phyloP scores from a whole-genome alignment of 768 basidiomycete genomes.

The Suillus bovinus region DNA sequence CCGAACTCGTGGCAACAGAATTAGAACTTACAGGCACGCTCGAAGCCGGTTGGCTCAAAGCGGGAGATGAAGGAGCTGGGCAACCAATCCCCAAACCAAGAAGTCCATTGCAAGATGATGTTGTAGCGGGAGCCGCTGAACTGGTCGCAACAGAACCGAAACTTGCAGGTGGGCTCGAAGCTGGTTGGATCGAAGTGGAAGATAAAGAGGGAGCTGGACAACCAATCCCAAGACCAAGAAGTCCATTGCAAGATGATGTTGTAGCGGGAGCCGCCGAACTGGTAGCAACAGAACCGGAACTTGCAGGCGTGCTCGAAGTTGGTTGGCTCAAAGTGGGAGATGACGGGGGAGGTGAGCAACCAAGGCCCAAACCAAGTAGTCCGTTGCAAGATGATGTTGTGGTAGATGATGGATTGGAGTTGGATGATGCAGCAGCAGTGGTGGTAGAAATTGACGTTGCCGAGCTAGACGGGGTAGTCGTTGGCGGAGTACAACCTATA shows the following conservation, averaged over 20 bases:
- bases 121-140: background rate
- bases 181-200: slow-evolving; percentile 8
- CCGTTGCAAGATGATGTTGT: slow-evolving; percentile 15
- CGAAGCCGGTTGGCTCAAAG: slow-evolving; percentile 12
- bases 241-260: slow-evolving; percentile 4
- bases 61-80: slow-evolving; percentile 5
- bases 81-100: slow-evolving; percentile 18
- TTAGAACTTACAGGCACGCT: slow-evolving; percentile 7
- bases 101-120: slow-evolving; percentile 14
- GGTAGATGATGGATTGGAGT: background rate
- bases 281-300: slow-evolving; percentile 8
- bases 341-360: slow-evolving; percentile 14
- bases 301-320: background rate
- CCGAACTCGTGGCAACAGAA: background rate
- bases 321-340: slow-evolving; percentile 9
- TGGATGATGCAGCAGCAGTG: background rate
- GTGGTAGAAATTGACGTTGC: background rate
- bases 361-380: slow-evolving; percentile 20
- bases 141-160: background rate
- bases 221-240: slow-evolving; percentile 16
- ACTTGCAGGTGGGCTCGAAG: slow-evolving; percentile 4
- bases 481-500: slow-evolving; percentile 8
- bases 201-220: slow-evolving; percentile 10
- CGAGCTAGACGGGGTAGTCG: slow-evolving; percentile 1
- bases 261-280: slow-evolving; percentile 9